Base-by-base conservation (phyloP, 148 eudicot genomes). In the Vaccinium macrocarpon region DNA sequence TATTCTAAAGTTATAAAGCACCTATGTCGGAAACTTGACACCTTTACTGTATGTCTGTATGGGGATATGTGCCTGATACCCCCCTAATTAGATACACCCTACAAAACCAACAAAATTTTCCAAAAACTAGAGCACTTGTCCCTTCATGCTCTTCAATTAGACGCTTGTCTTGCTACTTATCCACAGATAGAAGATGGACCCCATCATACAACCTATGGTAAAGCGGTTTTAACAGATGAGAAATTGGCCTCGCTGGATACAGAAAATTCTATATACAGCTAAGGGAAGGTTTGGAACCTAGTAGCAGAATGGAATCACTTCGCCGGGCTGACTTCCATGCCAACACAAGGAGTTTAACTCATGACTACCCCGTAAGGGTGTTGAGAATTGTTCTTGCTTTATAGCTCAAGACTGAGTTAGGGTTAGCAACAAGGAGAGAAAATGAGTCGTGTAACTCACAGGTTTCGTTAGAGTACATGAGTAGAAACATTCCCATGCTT, bases 261-360 rank as follows among this genome's bases (percentile, higher is more conserved):
- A 62, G 14, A 64, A 9, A 64, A 5, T 13, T 25, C 71, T 64
- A n/a, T 64, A 23, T 64, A 64, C 29, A 64, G 29, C 71, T 64
- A 64, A 23, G 29, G 71, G 70, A 62, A 64, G 1, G 29, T 64
- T 64, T 64, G 32, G 15, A 64, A 64, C 71, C 29, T 64, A 64
- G 71, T 64, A 64, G 68, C 68, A n/a, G 68, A 21, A 62, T 62
- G 27, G 68, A 62, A 62, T n/a, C 68, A 62, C 23, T 62, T 62
- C 9, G 21, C 13, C 12, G 23, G 68, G 25, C 29, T 62, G 68
- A 62, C 68, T 62, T 62, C 13, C 68, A n/a, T 10, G 68, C 25
- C 66, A 62, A n/a, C 68, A 62, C 4, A 11, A 62, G 12, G n/a
- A n/a, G 68, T 64, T 18, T 57, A 64, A 23, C 71, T 64, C 71